Base-by-base conservation (phyloP, 129 eudicot species). In the Solidago caesia region DNA sequence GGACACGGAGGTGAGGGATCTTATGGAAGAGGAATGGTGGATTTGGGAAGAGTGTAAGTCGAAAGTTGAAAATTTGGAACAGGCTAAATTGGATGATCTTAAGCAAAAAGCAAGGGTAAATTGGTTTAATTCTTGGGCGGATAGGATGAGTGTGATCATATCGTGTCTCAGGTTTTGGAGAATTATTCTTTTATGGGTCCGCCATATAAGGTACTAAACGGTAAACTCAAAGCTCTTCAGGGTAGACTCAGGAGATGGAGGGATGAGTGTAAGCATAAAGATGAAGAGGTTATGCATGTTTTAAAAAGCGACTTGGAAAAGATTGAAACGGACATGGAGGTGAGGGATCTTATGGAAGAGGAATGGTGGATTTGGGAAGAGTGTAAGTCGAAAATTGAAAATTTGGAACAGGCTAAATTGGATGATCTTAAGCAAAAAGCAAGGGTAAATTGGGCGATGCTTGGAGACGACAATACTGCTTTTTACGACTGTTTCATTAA, bases 61-160 rank as follows among this genome's bases (percentile, higher is more conserved):
- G 26, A 16, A 16, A 1, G 8, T 13, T 12, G 16, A 56, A 5
- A 5, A 1, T 56, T 5, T 56, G n/a, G 62, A 56, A 3, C 16
- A 56, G 13, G 8, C n/a, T 14, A n/a, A 16, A 16, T 16, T 56
- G 21, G 5, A 11, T 11, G 62, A 56, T 56, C 21, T 56, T 2
- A 56, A 4, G n/a, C 62, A 56, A 56, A 45, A 8, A 8, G 5
- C 49, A 4, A 5, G 49, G 49, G 6, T 45, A 4, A 45, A 45
- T 45, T 56, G 62, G 62, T 56, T 11, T 56, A 56, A 56, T 6
- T 56, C 62, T 56, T 56, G 62, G 62, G n/a, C 16, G 62, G 62
- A 56, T 5, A 56, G 29, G 62, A 56, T 16, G 26, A 25, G 29
- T 56, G 62, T 56, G 62, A 56, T 11, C 21, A n/a, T 56, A 11